Evolutionary conservation across 345 rosid genomes (phyloP), one percentile per base, ranked within the genome.

Genomic region (Orychophragmus violaceus): DNA sequence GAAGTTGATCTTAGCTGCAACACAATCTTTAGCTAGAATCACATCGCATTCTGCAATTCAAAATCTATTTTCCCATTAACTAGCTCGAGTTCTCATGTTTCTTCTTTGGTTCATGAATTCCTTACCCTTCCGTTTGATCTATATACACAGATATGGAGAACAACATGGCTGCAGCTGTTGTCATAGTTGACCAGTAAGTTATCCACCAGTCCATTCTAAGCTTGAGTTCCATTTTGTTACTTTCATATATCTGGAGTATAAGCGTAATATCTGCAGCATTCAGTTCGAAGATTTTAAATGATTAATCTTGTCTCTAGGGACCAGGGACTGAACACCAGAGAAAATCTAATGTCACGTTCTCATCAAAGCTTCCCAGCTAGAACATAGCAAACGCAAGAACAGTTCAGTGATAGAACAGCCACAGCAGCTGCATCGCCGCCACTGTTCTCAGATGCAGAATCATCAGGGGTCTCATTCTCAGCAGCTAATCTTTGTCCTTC

Each of bases 341-440:
- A 79, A 74, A 68, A 79, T 69, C 65, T 68, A 35, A 81, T 71
- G 54, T 52, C 60, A 56, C 76, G 76, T 62, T 76, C 84, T 73
- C 76, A 80, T 22, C 83, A 77, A 59, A 74, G 78, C 69, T 76
- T 64, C 69, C 81, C 82, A 50, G 71, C 53, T 79, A 82, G 93
- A 88, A 81, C 79, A 36, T 82, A 90, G 90, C 84, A 84, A 80
- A 75, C 71, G 83, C 87, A 82, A 64, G 76, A 83, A 64, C 87
- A 82, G 62, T 81, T 79, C 71, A 72, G 68, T 64, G 70, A 78
- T 58, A 61, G 74, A 24, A 66, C 48, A 62, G n/a, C 66, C 19
- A 22, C 27, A 57, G 3, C 76, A n/a, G n/a, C n/a, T n/a, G n/a
- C n/a, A n/a, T n/a, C n/a, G n/a, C n/a, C n/a, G n/a, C n/a, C n/a